Evolutionary conservation across 2,329 filamentous ascomycete species (phyloP).

Genomic region (Pseudonectria buxi): DNA sequence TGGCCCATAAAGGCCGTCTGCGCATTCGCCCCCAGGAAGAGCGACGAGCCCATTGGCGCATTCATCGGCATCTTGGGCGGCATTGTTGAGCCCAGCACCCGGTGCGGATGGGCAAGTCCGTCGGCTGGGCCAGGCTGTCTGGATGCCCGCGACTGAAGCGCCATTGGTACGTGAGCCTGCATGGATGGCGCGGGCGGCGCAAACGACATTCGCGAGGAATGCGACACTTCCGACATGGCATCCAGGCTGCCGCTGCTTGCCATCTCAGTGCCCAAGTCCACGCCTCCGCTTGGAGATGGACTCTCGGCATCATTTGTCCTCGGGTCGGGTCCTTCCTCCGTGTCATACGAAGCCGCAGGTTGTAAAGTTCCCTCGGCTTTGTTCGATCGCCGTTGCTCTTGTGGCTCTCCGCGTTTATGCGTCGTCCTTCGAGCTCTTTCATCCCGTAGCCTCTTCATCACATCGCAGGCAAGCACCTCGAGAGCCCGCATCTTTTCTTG

Average conservation of each 20-base stretch:
- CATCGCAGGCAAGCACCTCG: conserved; percentile 66
- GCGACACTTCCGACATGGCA: conserved; percentile 17
- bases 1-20: conserved; percentile 30
- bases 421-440: conserved; percentile 53
- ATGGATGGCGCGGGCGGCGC: conserved; percentile 13
- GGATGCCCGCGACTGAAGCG: conserved; percentile 17
- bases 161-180: conserved; percentile 12
- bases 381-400: conserved; percentile 1
- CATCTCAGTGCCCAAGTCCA: conserved; percentile 15
- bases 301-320: conserved; percentile 11
- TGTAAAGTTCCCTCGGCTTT: not conserved
- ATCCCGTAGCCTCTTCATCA: conserved; percentile 69
- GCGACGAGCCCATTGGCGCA: conserved; percentile 32
- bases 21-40: conserved; percentile 32
- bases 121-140: conserved; percentile 10
- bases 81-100: conserved; percentile 20
- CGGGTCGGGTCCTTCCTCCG: conserved; percentile 1
- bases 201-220: conserved; percentile 18
- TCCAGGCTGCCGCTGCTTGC: conserved; percentile 15
- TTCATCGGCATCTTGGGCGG: conserved; percentile 22
- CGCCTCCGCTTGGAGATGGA: conserved; percentile 9
- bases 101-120: conserved; percentile 15
- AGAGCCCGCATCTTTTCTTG: conserved; percentile 55
- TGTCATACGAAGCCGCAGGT: not conserved
- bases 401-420: conserved; percentile 5